Percentiles rank a stretch among this genome's conserved stretches.
phyloP scores from a whole-genome alignment of 2,329 filamentous ascomycete species.

The Cladosporium colombiae region DNA sequence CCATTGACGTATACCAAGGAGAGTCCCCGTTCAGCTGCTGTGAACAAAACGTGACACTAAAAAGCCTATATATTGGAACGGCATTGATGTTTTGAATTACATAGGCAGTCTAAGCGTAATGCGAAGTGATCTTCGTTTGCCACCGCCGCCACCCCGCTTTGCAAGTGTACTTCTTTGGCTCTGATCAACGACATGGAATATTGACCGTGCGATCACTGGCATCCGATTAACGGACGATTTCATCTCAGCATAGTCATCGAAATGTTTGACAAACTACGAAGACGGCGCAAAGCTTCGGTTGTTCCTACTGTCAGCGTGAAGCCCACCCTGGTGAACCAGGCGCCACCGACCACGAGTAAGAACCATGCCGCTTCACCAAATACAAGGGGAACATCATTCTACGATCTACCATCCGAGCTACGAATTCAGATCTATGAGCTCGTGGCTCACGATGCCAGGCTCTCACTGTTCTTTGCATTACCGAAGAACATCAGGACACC shows the following conservation, averaged over 20 bases:
- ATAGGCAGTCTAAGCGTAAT: neutral
- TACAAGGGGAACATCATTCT: conserved; percentile 24
- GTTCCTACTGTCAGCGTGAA: neutral
- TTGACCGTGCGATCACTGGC: neutral
- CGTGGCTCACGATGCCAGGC: conserved; percentile 22
- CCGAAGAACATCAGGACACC: conserved; percentile 18
- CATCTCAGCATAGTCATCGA: neutral
- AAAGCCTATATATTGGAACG: neutral
- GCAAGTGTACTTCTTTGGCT: neutral
- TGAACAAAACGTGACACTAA: neutral
- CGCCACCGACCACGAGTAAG: neutral
- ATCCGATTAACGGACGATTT: neutral
- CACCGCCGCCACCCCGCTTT: neutral
- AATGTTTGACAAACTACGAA: conserved; percentile 4
- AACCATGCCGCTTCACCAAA: neutral
- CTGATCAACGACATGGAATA: neutral
- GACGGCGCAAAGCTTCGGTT: neutral
- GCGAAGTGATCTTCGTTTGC: neutral
- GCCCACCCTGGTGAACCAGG: neutral
- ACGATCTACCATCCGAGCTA: conserved; percentile 35
- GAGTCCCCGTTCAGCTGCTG: neutral
- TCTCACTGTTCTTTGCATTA: conserved; percentile 10
- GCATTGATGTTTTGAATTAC: neutral
- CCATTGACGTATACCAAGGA: neutral
- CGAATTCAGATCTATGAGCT: conserved; percentile 34